These are phyloP conservation scores for Zygosaccharomyces rouxii DNA, from an alignment of 805 yeast genomes.

Conservation along the genomic window DNA sequence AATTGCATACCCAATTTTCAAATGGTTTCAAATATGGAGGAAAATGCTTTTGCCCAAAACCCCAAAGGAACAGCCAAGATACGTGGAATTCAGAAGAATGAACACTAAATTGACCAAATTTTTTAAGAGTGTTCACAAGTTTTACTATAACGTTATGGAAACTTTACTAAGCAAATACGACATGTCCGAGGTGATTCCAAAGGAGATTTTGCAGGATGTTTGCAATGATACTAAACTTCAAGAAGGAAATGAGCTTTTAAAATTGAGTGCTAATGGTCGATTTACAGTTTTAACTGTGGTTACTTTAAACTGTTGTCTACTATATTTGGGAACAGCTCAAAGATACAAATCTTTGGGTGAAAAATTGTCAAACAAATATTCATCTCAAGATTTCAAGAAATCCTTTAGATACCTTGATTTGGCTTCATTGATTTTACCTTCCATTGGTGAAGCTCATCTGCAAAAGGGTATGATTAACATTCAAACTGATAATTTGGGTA, in stretches of 20 bases:
- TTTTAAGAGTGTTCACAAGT: slow-evolving; percentile 43
- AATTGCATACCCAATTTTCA: slow-evolving; percentile 61
- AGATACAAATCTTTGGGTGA: slow-evolving; percentile 53
- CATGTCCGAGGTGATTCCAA: slow-evolving; percentile 13
- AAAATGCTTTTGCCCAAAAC: slow-evolving; percentile 16
- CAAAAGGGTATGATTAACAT: slow-evolving; percentile 29
- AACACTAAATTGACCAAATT: slow-evolving; percentile 50
- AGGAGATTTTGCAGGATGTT: slow-evolving; percentile 7
- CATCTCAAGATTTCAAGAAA: slow-evolving; percentile 41
- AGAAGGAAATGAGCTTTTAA: background rate
- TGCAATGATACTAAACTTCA: background rate
- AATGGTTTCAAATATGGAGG: slow-evolving; percentile 45
- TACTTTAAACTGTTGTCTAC: slow-evolving; percentile 25
- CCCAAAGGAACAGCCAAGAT: slow-evolving; percentile 24
- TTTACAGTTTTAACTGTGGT: slow-evolving; percentile 15
- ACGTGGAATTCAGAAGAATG: slow-evolving; percentile 55
- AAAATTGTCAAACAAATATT: slow-evolving; percentile 36
- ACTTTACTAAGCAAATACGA: slow-evolving; percentile 11
- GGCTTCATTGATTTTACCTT: slow-evolving; percentile 57
- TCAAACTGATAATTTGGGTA: slow-evolving; percentile 25
- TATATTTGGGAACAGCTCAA: slow-evolving; percentile 55
- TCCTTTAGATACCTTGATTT: slow-evolving; percentile 46
- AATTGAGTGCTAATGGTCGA: slow-evolving; percentile 10
- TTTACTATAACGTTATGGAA: slow-evolving; percentile 43
- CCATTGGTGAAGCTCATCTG: slow-evolving; percentile 55